Evolutionary conservation across 2,329 filamentous ascomycete genomes (phyloP).

Genomic region (Endocalyx cinctus): DNA sequence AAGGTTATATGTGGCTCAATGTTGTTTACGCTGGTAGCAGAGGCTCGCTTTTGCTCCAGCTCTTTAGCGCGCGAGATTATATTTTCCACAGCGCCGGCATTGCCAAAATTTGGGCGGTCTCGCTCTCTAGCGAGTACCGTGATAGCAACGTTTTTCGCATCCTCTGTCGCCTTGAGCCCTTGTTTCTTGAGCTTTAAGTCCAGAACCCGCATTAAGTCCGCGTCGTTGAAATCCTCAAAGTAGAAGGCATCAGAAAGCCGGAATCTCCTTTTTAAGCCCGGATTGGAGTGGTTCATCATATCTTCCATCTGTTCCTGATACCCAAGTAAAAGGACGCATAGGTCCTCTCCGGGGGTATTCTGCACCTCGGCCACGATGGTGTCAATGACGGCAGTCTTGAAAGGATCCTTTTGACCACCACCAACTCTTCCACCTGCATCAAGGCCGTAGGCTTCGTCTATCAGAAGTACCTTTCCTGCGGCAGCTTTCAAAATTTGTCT

Average conservation of each 20-base stretch:
- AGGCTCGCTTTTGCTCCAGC: conserved; percentile 2
- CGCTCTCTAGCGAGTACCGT: conserved; percentile 46
- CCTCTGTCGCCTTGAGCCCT: conserved; percentile 39
- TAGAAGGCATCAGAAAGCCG: conserved; percentile 49
- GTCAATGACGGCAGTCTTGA: conserved; percentile 52
- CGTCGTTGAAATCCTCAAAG: conserved; percentile 56
- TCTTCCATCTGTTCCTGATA: conserved; percentile 56
- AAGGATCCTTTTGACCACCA: conserved; percentile 25
- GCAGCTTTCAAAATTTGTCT: conserved; percentile 52
- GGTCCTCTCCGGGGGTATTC: conserved; percentile 54
- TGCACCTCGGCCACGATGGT: conserved; percentile 60
- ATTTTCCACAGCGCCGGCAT: conserved; percentile 58
- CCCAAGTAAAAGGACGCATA: conserved; percentile 58
- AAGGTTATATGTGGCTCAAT: conserved; percentile 19
- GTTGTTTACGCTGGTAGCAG: too few relatives aligned
- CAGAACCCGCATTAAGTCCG: conserved; percentile 49
- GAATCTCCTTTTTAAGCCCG: conserved; percentile 55
- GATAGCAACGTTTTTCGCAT: conserved; percentile 42
- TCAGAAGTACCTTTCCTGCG: conserved; percentile 57
- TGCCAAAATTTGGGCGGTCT: conserved; percentile 56
- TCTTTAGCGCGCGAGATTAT: conserved; percentile 34
- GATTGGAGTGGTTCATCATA: conserved; percentile 59
- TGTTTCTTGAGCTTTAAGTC: conserved; percentile 48
- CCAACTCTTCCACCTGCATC: conserved; percentile 27
- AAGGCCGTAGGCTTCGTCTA: conserved; percentile 61